Evolutionary conservation across 2,329 filamentous ascomycete genomes (phyloP).

Genomic region (Calonectria leucothoes): DNA sequence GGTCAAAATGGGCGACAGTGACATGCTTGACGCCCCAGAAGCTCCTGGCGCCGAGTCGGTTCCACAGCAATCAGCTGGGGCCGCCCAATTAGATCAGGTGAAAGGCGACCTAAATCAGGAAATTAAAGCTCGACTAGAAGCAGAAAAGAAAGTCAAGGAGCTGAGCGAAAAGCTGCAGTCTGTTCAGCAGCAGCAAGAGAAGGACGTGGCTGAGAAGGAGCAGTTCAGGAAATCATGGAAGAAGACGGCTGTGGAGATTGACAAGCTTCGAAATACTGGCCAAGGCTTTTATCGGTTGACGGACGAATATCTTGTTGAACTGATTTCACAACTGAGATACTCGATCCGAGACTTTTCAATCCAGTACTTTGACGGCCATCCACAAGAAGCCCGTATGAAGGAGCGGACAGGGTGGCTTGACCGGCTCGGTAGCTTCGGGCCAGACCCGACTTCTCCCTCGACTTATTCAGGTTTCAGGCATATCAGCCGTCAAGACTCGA

Average conservation of each 20-base stretch:
- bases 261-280: neutral
- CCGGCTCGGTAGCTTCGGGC: neutral
- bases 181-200: neutral
- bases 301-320: neutral
- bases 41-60: neutral
- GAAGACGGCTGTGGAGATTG: neutral
- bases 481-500: neutral
- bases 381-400: neutral
- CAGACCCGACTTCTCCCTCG: neutral
- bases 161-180: neutral
- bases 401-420: neutral
- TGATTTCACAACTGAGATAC: neutral
- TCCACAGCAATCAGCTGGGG: neutral
- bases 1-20: neutral
- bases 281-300: constrained; percentile 6
- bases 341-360: neutral
- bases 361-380: neutral
- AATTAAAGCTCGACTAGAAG: neutral
- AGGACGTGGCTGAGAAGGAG: neutral
- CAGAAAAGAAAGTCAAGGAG: neutral
- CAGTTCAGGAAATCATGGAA: constrained; percentile 1
- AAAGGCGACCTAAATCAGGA: neutral
- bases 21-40: neutral
- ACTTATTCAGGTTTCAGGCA: neutral
- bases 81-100: neutral